Percentiles rank a stretch among this genome's conserved stretches.
Conservation (phyloP, 2,329 filamentous ascomycete species). For the Sarocladium oryzae region DNA sequence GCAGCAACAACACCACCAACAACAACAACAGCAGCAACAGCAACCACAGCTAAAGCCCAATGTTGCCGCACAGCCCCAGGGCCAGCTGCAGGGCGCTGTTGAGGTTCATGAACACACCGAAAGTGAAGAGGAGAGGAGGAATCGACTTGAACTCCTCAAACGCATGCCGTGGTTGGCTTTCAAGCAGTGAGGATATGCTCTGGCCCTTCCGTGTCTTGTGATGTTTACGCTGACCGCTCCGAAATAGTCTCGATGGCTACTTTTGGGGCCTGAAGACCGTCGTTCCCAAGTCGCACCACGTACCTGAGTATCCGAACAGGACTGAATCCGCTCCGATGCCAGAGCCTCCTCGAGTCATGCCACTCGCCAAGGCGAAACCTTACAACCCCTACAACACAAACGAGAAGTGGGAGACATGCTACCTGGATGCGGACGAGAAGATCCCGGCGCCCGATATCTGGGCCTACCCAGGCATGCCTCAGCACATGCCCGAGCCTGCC, state of each 20-base stretch:
- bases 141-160: conserved; percentile 20
- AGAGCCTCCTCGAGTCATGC: conserved; percentile 20
- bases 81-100: conserved; percentile 20
- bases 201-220: not conserved
- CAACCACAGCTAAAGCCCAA: conserved; percentile 16
- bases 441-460: conserved; percentile 56
- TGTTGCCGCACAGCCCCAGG: conserved; percentile 15
- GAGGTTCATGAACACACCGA: conserved; percentile 23
- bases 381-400: conserved; percentile 66
- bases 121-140: not conserved
- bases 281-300: conserved; percentile 55
- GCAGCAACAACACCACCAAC: conserved; percentile 11
- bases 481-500: conserved; percentile 70
- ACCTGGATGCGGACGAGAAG: conserved; percentile 52
- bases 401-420: conserved; percentile 48
- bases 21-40: not conserved
- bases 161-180: conserved; percentile 35
- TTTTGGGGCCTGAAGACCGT: conserved; percentile 71
- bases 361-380: conserved; percentile 37
- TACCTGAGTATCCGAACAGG: conserved; percentile 64
- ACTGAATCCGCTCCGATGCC: conserved; percentile 26
- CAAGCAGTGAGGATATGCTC: conserved; percentile 25
- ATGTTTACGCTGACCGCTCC: not conserved
- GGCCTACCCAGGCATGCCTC: conserved; percentile 63
- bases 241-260: conserved; percentile 66